Conservation (phyloP, 2,329 filamentous ascomycete genomes). For the Akanthomyces muscarius region DNA sequence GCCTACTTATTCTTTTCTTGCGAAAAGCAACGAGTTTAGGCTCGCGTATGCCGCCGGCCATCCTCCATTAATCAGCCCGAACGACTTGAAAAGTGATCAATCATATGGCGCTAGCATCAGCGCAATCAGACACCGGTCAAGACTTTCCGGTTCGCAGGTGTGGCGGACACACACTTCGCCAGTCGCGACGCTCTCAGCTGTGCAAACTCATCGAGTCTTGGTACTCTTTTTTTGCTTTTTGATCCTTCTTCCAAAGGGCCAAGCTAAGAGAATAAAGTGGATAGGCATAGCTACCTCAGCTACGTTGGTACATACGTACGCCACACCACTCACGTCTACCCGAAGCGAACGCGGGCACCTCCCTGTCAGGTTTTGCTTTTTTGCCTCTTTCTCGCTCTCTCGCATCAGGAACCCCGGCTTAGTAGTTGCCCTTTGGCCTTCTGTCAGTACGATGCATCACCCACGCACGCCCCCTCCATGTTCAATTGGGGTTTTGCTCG, state of each 20-base stretch:
- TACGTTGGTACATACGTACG: neutral
- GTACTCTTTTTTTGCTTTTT: neutral
- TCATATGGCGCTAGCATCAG: constrained; percentile 4
- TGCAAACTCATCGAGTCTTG: neutral
- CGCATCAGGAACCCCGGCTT: neutral
- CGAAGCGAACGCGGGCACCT: neutral
- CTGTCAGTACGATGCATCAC: neutral
- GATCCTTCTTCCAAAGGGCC: neutral
- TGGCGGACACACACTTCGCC: neutral
- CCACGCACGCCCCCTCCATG: neutral
- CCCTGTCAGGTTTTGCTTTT: neutral
- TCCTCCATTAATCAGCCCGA: neutral
- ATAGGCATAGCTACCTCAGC: neutral
- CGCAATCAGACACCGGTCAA: constrained; percentile 5
- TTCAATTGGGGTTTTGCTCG: neutral
- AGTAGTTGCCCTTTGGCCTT: neutral
- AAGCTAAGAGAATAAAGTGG: neutral
- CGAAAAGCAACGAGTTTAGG: neutral
- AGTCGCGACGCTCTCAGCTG: neutral
- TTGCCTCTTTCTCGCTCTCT: neutral
- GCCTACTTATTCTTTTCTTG: no score
- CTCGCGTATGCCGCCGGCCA: neutral
- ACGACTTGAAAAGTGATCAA: neutral
- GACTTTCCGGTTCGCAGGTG: neutral
- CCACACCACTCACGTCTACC: neutral